Base-by-base conservation (phyloP, 2,329 filamentous ascomycete genomes). In the Penicillium hesseltinei region DNA sequence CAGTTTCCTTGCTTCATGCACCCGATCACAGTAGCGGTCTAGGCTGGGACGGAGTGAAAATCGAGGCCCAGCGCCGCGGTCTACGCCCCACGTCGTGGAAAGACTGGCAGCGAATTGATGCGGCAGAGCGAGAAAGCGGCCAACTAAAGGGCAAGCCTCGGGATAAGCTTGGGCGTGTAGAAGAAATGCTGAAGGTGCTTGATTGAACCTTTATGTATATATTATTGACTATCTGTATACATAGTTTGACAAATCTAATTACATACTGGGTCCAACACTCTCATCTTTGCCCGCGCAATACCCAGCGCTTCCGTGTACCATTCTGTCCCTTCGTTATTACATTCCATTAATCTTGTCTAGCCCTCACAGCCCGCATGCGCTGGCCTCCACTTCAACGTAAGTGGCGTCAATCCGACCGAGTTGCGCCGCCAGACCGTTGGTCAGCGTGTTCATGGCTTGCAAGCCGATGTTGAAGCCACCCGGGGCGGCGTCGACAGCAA, bases 101-200 rank as follows among this genome's bases (percentile, higher is more conserved):
- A 25, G 90, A 95, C 64, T 99, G 94, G 94, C 79, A 85, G 73
- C 86, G 78, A 62, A 97, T 99, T 61, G 92, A 99, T 73, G 75
- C 76, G n/a, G 87, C 82, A 4, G 94, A 99, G 75, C 85, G 80
- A 66, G 78, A 84, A 55, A 82, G 81, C 48, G 94, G 94, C 0
- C 74, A 79, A 58, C 71, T 71, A 46, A 81, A 77, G 51, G 92
- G 92, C 0, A 97, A 96, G 73, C 83, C 86, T 66, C 84, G 94
- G 63, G 90, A 93, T 73, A 88, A 88, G 71, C 81, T 86, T 65
- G 75, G 72, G 8, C 78, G 76, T 56, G 79, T 85, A 0, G 73
- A 76, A 44, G 83, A 86, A 58, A 88, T 88, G 85, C 65, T 88
- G 47, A 69, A 75, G 23, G 77, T 80, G 19, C 48, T 71, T 51